These are phyloP conservation scores for California macrophylla DNA, from an alignment of 441 rosid species.

Conservation along the genomic window DNA sequence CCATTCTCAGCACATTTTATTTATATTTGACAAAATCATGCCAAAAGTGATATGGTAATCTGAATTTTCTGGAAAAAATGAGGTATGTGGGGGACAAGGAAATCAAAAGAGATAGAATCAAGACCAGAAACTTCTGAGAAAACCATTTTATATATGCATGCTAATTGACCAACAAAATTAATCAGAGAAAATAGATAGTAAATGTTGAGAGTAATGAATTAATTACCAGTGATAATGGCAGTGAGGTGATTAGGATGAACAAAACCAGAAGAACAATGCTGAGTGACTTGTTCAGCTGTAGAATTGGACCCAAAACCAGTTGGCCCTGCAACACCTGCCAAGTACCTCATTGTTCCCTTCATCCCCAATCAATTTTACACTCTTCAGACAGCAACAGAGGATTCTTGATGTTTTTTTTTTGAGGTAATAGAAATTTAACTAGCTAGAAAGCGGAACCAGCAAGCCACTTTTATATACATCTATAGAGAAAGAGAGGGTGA, in stretches of 20 bases:
- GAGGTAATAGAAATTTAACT: no score
- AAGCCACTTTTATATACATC: not conserved
- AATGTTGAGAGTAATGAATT: not conserved
- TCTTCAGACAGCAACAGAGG: not conserved
- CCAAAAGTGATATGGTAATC: no score
- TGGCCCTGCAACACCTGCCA: slow-evolving; percentile 81
- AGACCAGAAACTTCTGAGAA: not conserved
- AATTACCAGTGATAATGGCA: slow-evolving; percentile 80
- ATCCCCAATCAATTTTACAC: slow-evolving; percentile 18
- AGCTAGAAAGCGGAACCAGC: not conserved
- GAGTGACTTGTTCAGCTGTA: slow-evolving; percentile 72
- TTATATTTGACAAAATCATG: no score
- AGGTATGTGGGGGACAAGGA: not conserved
- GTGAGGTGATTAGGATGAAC: slow-evolving; percentile 32
- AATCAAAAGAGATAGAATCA: not conserved
- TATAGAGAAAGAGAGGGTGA: no score
- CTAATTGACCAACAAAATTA: no score
- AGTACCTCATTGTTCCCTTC: slow-evolving; percentile 65
- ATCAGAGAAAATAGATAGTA: not conserved
- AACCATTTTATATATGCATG: not conserved
- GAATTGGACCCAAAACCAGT: slow-evolving; percentile 90
- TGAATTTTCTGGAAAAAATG: no score
- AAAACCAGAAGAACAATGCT: slow-evolving; percentile 19
- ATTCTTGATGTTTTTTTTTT: not conserved
- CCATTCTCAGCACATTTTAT: no score